phyloP scores from a whole-genome alignment of 2,329 filamentous ascomycete species.

The Ophiobolus disseminans region DNA sequence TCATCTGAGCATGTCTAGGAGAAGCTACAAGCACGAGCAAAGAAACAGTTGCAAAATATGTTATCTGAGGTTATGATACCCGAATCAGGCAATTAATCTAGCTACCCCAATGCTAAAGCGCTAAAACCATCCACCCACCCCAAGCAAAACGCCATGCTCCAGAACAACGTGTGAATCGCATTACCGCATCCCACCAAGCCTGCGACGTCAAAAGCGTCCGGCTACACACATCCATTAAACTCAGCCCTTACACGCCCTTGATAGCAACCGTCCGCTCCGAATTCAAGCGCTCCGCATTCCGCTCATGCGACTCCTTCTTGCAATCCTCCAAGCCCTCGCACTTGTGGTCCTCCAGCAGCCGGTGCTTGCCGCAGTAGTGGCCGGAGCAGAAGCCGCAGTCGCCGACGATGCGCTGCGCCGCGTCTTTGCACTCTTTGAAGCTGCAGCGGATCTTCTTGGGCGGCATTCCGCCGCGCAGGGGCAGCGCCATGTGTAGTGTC shows the following conservation, averaged over 20 bases:
- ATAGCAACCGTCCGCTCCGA: constrained; percentile 93
- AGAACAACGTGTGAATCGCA: background rate
- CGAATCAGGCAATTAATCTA: background rate
- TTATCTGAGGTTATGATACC: background rate
- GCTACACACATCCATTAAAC: background rate
- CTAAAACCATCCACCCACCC: background rate
- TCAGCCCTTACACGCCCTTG: constrained; percentile 74
- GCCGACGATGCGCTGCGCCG: constrained; percentile 90
- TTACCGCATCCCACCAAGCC: background rate
- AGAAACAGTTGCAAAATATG: background rate
- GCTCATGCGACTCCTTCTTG: constrained; percentile 95
- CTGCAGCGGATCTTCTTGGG: constrained; percentile 83
- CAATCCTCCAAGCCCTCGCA: constrained; percentile 94
- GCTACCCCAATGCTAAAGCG: background rate
- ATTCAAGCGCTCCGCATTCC: constrained; percentile 91
- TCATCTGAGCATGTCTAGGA: no score
- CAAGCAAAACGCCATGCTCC: background rate
- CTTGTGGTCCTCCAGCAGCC: constrained; percentile 91
- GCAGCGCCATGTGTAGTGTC: constrained; percentile 63
- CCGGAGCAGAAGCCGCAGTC: constrained; percentile 95
- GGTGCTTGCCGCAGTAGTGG: constrained; percentile 93
- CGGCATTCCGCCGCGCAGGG: constrained; percentile 64
- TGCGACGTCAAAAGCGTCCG: background rate
- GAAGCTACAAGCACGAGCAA: no score
- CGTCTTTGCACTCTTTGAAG: constrained; percentile 87